Conservation (phyloP, 2,329 filamentous ascomycete genomes). For the Alternaria longipes region DNA sequence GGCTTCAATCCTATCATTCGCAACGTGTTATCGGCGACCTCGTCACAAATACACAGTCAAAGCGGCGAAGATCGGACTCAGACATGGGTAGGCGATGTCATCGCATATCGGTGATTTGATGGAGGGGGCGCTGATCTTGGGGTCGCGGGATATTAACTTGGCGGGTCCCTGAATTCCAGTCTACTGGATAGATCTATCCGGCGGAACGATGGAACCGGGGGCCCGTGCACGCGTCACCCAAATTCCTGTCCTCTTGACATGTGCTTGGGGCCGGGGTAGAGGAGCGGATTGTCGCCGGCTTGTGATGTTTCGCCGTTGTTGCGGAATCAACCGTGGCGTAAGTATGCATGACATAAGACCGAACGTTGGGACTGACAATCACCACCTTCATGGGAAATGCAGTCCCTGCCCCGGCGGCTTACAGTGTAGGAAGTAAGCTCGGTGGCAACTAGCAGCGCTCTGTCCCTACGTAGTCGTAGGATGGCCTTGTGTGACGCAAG, state of each 20-base stretch:
- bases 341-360: slow-evolving; percentile 6
- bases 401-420: neutral
- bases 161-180: slow-evolving; percentile 7
- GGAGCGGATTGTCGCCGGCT: neutral
- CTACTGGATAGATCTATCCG: slow-evolving; percentile 17
- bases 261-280: slow-evolving; percentile 1
- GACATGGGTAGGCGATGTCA: slow-evolving; percentile 2
- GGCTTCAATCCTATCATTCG: neutral
- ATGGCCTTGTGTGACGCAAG: neutral
- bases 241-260: neutral
- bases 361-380: neutral
- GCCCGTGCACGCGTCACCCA: slow-evolving; percentile 3
- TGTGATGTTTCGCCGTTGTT: neutral
- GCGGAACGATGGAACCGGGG: slow-evolving; percentile 10
- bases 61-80: neutral
- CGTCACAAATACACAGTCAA: neutral
- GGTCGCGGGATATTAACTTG: slow-evolving; percentile 1
- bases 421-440: neutral
- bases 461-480: neutral
- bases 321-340: slow-evolving; percentile 1
- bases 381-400: neutral
- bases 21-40: neutral
- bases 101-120: neutral
- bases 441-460: neutral
- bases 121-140: neutral